A percentile compares a stretch with the other conserved stretches of the same genome.
Evolutionary conservation across 1,284 basidiomycete species (phyloP).

Genomic region (Mrakiaceae sp.): DNA sequence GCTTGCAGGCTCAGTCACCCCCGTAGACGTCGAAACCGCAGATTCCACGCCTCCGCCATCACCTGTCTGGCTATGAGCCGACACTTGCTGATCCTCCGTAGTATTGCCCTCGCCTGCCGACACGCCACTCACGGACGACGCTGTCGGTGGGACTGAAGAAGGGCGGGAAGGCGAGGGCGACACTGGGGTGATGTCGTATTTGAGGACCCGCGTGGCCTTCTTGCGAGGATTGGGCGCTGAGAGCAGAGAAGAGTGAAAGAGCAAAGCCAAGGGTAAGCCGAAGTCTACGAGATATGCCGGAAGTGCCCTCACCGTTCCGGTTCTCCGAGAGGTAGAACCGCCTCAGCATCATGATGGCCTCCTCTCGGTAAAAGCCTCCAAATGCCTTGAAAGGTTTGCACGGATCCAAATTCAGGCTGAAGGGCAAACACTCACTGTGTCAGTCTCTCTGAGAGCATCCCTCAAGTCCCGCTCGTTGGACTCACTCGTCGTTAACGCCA

Average conservation of each 20-base stretch:
- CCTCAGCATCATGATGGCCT: conserved; percentile 88
- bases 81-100: no score
- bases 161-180: conserved; percentile 17
- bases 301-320: conserved; percentile 56
- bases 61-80: no score
- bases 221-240: conserved; percentile 36
- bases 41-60: no score
- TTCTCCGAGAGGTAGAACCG: conserved; percentile 80
- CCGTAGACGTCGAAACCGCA: no score
- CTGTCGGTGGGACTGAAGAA: no score
- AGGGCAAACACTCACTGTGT: neutral
- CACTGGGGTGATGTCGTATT: conserved; percentile 35
- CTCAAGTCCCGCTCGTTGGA: conserved; percentile 19
- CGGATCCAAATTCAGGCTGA: conserved; percentile 14
- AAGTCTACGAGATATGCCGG: no score
- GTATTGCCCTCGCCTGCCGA: no score
- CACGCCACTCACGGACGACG: no score
- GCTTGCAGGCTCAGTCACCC: no score
- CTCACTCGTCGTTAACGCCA: conserved; percentile 66
- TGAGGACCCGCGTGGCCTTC: conserved; percentile 34
- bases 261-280: neutral
- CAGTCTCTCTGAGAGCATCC: neutral
- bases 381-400: conserved; percentile 52
- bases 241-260: neutral
- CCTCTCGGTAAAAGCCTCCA: conserved; percentile 77